phyloP scores from a whole-genome alignment of 169 alveolate species.

The Plasmodium coatneyi region DNA sequence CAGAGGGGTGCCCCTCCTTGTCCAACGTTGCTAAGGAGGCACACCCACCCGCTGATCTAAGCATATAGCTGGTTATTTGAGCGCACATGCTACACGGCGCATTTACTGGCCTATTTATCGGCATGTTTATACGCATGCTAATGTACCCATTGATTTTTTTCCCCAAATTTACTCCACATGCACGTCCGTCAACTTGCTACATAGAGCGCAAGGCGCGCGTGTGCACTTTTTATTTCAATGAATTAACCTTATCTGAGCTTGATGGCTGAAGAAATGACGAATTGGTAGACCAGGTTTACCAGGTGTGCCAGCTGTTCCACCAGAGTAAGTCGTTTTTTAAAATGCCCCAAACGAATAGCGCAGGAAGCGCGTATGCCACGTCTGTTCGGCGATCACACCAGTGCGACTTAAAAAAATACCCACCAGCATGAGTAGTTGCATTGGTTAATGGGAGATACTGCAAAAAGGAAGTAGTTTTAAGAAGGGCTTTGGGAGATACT shows the following conservation, averaged over 20 bases:
- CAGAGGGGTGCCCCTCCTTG: not conserved
- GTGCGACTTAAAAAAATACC: not conserved
- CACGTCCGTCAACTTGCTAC: not conserved
- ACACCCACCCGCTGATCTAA: not conserved
- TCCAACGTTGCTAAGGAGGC: not conserved
- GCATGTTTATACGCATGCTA: not conserved
- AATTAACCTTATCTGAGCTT: not conserved
- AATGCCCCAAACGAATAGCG: not conserved
- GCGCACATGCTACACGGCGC: not conserved
- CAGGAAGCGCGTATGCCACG: not conserved
- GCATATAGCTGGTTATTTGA: not conserved
- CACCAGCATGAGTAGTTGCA: not conserved
- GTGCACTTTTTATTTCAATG: not conserved
- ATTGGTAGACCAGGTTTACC: no score
- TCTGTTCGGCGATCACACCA: not conserved
- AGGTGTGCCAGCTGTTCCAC: not conserved
- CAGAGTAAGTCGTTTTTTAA: not conserved
- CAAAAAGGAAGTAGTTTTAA: not conserved
- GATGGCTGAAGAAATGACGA: not conserved
- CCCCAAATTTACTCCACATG: not conserved
- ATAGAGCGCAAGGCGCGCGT: not conserved
- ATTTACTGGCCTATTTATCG: not conserved
- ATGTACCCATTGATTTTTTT: not conserved
- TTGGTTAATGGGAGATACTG: no score
- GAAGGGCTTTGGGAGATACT: not conserved